A percentile compares a stretch with the other conserved stretches of the same genome.
Conservation (phyloP, 2,329 filamentous ascomycete genomes). For the Zymoseptoria pseudotritici region DNA sequence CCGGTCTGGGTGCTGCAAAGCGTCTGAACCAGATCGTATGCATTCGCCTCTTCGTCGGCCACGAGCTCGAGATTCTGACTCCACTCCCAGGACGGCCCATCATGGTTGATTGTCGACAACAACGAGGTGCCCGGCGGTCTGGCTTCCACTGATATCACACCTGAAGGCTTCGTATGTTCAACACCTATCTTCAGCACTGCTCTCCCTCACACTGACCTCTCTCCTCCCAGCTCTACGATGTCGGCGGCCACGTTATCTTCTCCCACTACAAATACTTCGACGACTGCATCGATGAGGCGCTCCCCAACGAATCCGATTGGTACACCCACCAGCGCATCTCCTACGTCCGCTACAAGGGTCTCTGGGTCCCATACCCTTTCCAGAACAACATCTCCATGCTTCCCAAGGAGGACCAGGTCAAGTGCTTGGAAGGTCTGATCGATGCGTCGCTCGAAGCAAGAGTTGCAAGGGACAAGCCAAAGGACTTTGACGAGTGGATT, state of each 20-base stretch:
- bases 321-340: conserved; percentile 97
- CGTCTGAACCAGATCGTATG: conserved; percentile 91
- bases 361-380: conserved; percentile 99
- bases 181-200: background rate
- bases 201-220: conserved; percentile 8
- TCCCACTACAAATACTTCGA: conserved; percentile 99
- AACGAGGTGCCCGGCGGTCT: conserved; percentile 90
- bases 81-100: conserved; percentile 65
- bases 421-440: conserved; percentile 90
- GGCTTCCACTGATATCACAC: conserved; percentile 88
- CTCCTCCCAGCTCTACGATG: conserved; percentile 79
- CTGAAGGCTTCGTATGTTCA: conserved; percentile 87
- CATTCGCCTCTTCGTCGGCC: background rate
- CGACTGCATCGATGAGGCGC: conserved; percentile 94
- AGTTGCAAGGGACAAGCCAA: conserved; percentile 82
- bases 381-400: conserved; percentile 99
- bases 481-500: conserved; percentile 98
- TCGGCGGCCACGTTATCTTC: conserved; percentile 97
- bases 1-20: conserved; percentile 95
- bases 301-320: conserved; percentile 92
- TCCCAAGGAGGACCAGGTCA: conserved; percentile 93
- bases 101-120: conserved; percentile 92
- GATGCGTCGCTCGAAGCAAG: conserved; percentile 84
- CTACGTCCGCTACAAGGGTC: conserved; percentile 91
- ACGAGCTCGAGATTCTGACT: background rate